Percentiles rank a stretch among this genome's conserved stretches.
These are phyloP conservation scores for Aphanomyces stellatus DNA, from an alignment of 352 stramenopile genomes.

Conservation along the genomic window DNA sequence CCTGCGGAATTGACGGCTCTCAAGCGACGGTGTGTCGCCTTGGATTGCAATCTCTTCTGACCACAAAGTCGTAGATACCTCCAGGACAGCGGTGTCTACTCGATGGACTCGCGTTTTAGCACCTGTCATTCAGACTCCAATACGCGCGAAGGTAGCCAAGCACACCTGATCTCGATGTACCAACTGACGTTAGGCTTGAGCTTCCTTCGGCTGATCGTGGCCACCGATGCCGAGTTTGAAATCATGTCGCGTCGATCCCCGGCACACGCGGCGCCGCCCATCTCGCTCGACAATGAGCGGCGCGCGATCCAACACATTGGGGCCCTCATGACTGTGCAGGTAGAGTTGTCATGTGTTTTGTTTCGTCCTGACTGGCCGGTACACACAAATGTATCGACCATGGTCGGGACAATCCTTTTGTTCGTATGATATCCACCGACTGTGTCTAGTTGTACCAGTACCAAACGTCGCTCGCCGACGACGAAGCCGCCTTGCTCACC, in stretches of 20 bases:
- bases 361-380: background rate
- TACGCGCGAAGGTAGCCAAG: slow-evolving; percentile 55
- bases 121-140: slow-evolving; percentile 78
- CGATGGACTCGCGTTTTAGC: slow-evolving; percentile 78
- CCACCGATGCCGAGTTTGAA: slow-evolving; percentile 76
- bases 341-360: background rate
- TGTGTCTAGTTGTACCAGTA: slow-evolving; percentile 55
- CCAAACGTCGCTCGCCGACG: slow-evolving; percentile 79
- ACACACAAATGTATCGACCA: background rate
- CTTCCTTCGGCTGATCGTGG: slow-evolving; percentile 76
- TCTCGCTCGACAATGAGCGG: slow-evolving; percentile 83
- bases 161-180: background rate
- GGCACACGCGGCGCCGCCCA: slow-evolving; percentile 55
- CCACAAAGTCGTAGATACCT: slow-evolving; percentile 70
- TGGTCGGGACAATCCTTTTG: no score
- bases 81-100: slow-evolving; percentile 79
- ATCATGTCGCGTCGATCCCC: slow-evolving; percentile 73
- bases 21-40: slow-evolving; percentile 14
- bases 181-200: slow-evolving; percentile 33
- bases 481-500: slow-evolving; percentile 66
- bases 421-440: background rate
- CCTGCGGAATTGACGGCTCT: slow-evolving; percentile 11
- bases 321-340: slow-evolving; percentile 60
- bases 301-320: slow-evolving; percentile 61
- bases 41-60: slow-evolving; percentile 68